phyloP scores from a whole-genome alignment of 2,329 filamentous ascomycete genomes.

The Botryotinia globosa region DNA sequence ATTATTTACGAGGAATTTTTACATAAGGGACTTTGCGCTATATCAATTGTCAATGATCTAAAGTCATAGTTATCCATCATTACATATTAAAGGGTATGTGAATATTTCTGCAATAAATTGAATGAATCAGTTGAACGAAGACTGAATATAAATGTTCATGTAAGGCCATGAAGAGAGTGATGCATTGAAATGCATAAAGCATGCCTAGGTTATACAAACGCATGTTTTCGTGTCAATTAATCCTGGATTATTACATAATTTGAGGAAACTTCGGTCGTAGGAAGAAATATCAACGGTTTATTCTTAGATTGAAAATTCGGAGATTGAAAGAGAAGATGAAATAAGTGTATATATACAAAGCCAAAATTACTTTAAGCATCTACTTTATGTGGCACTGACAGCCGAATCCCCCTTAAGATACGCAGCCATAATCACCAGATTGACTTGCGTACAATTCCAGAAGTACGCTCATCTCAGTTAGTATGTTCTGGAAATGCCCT shows the following conservation, averaged over 20 bases:
- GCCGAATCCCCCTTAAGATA: rapidly evolving
- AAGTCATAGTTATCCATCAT: too few relatives aligned
- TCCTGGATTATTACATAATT: rapidly evolving
- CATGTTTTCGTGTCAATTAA: rapidly evolving
- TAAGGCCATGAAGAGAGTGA: rapidly evolving
- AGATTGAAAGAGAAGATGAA: neutral
- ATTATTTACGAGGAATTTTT: too few relatives aligned
- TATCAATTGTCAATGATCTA: too few relatives aligned
- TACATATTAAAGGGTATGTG: too few relatives aligned
- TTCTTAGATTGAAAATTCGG: neutral
- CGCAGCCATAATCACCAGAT: rapidly evolving
- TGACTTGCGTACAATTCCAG: rapidly evolving
- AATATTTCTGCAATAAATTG: too few relatives aligned
- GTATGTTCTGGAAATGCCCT: rapidly evolving
- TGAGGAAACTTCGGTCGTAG: rapidly evolving
- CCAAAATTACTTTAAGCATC: neutral
- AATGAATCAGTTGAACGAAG: too few relatives aligned
- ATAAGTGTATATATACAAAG: rapidly evolving
- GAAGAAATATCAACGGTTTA: rapidly evolving
- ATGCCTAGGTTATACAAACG: rapidly evolving
- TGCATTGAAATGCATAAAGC: rapidly evolving
- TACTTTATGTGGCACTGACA: rapidly evolving
- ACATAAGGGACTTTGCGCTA: too few relatives aligned
- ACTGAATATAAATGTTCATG: too few relatives aligned
- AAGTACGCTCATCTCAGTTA: neutral